Base-by-base conservation (phyloP, 495 filamentous ascomycete genomes). In the Bacidia gigantensis region DNA sequence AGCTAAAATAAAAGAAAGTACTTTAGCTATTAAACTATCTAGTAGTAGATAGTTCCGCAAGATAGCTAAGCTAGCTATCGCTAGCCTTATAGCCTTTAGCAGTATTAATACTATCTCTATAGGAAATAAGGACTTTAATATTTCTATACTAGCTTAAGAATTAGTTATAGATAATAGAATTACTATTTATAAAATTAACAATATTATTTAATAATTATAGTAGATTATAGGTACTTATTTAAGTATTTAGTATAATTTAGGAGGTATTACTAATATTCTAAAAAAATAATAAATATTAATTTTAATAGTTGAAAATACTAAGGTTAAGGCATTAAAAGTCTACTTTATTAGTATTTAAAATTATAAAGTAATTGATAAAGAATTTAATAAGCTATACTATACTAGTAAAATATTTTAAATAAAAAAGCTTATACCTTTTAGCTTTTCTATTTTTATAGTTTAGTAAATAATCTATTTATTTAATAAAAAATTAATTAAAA, bases 381-480 rank as follows among this genome's bases (percentile, higher is more conserved):
- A 39, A n/a, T 39, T 39, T 39, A 39, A 39, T 39, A 39, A 39
- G n/a, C n/a, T 39, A 39, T 39, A 39, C n/a, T 39, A 39, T 10
- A 39, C 32, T 39, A 39, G 32, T 39, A 39, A 39, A 39, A 39
- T 39, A 39, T n/a, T 39, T 3, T 54, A 42, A 49, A 48, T 17
- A 10, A 49, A 14, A 2, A 12, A 2, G 17, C 11, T n/a, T 35
- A 54, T 24, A 21, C n/a, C n/a, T n/a, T n/a, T n/a, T n/a, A n/a
- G n/a, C n/a, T n/a, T n/a, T n/a, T n/a, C n/a, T n/a, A n/a, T n/a
- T n/a, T n/a, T n/a, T n/a, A n/a, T n/a, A n/a, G n/a, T n/a, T n/a
- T n/a, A n/a, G n/a, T n/a, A n/a, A n/a, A n/a, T n/a, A n/a, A n/a
- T n/a, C n/a, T n/a, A n/a, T n/a, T n/a, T n/a, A n/a, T n/a, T n/a